These are phyloP conservation scores for Ceratonia siliqua DNA, from an alignment of 306 rosid species.

Conservation along the genomic window DNA sequence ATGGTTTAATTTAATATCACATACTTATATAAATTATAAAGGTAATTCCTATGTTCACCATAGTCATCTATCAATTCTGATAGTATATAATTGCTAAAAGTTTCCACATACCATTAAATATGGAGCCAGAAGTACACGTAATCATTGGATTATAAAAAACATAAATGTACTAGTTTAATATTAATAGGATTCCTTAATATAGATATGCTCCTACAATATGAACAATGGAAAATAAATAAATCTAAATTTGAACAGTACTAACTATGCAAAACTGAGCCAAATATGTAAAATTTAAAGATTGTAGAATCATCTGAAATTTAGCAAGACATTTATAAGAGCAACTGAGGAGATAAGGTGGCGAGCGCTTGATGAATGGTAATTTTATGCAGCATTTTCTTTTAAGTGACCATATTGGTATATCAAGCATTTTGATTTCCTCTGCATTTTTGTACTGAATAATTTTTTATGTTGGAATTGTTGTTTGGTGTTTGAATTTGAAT, in stretches of 20 bases:
- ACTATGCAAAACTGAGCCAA: too few relatives aligned
- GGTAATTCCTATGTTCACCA: too few relatives aligned
- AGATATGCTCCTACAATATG: background rate
- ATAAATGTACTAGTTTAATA: background rate
- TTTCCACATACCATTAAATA: too few relatives aligned
- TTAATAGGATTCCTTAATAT: background rate
- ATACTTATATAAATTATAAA: too few relatives aligned
- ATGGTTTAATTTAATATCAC: too few relatives aligned
- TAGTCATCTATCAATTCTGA: too few relatives aligned
- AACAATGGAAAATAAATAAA: background rate
- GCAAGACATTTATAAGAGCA: background rate
- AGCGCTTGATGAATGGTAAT: background rate
- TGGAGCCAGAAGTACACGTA: background rate
- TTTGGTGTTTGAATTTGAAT: background rate
- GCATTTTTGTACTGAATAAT: background rate
- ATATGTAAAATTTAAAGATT: background rate
- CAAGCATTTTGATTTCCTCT: background rate
- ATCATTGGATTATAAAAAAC: background rate
- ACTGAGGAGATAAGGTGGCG: background rate
- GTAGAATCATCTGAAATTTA: background rate
- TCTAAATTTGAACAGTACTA: background rate
- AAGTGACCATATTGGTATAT: background rate
- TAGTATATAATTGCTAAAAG: too few relatives aligned
- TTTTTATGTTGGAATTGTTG: background rate
- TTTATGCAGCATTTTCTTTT: background rate